A percentile compares a stretch with the other conserved stretches of the same genome.
Evolutionary conservation across 2,329 filamentous ascomycete genomes (phyloP).

Genomic region (Colletotrichum cereale): DNA sequence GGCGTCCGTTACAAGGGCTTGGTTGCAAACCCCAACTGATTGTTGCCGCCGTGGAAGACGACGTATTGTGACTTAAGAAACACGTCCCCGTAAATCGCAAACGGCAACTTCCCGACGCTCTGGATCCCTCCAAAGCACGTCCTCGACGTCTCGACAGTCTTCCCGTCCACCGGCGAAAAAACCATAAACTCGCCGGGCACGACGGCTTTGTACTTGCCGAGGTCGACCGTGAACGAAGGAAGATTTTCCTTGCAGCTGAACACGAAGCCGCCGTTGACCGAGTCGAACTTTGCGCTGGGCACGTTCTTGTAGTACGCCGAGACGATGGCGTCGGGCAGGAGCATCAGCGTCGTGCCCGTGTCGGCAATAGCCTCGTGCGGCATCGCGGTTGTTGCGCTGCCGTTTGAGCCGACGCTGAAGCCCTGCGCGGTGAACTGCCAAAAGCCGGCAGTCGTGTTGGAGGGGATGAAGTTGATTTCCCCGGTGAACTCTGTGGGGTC

Average conservation of each 20-base stretch:
- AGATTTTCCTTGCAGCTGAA: slow-evolving; percentile 68
- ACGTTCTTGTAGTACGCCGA: slow-evolving; percentile 71
- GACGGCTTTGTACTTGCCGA: slow-evolving; percentile 50
- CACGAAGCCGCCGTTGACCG: slow-evolving; percentile 64
- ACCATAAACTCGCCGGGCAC: slow-evolving; percentile 55
- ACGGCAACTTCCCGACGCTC: slow-evolving; percentile 50
- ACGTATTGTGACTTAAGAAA: slow-evolving; percentile 60
- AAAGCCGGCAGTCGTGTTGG: slow-evolving; percentile 69
- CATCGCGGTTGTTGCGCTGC: slow-evolving; percentile 29
- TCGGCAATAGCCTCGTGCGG: slow-evolving; percentile 70
- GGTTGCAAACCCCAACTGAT: slow-evolving; percentile 54
- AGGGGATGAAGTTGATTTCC: slow-evolving; percentile 66
- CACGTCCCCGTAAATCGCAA: slow-evolving; percentile 57
- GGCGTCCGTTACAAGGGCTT: slow-evolving; percentile 45
- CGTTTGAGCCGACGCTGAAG: slow-evolving; percentile 62
- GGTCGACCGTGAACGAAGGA: slow-evolving; percentile 55
- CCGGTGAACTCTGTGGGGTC: slow-evolving; percentile 70
- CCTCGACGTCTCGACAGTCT: slow-evolving; percentile 32
- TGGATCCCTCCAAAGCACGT: slow-evolving; percentile 56
- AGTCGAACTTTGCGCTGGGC: slow-evolving; percentile 60
- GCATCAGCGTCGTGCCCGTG: slow-evolving; percentile 77
- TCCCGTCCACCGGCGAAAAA: slow-evolving; percentile 48
- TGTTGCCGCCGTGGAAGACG: slow-evolving; percentile 53
- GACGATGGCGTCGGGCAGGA: slow-evolving; percentile 67
- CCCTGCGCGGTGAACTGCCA: slow-evolving; percentile 72